Conservation (phyloP, 2,329 filamentous ascomycete species). For the Hyphodiscus sp. region DNA sequence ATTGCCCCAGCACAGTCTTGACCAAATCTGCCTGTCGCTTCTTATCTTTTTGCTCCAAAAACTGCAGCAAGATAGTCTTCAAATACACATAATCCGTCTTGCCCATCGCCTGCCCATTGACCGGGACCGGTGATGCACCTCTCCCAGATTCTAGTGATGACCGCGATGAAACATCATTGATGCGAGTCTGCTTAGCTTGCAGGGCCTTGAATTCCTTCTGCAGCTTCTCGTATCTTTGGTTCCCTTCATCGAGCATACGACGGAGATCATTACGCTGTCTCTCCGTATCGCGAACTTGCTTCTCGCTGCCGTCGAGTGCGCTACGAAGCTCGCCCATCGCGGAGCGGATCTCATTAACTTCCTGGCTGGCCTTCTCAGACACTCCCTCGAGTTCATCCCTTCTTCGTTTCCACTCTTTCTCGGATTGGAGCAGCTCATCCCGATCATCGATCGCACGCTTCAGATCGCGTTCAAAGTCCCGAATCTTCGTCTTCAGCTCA, state of each 20-base stretch:
- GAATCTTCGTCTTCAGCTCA: conserved; percentile 70
- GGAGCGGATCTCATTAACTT: conserved; percentile 67
- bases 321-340: conserved; percentile 74
- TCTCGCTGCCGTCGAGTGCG: conserved; percentile 81
- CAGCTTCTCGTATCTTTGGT: conserved; percentile 70
- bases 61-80: conserved; percentile 76
- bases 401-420: conserved; percentile 67
- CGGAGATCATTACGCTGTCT: conserved; percentile 73
- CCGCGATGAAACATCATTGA: conserved; percentile 27
- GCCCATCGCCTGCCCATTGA: conserved; percentile 17
- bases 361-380: conserved; percentile 61
- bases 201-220: conserved; percentile 56
- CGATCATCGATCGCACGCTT: conserved; percentile 66
- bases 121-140: conserved; percentile 9
- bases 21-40: conserved; percentile 70
- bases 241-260: conserved; percentile 70
- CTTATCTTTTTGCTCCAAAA: conserved; percentile 74
- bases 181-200: conserved; percentile 37
- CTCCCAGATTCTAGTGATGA: conserved; percentile 31
- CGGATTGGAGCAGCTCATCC: conserved; percentile 67
- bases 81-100: conserved; percentile 49
- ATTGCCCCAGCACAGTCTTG: conserved; percentile 62
- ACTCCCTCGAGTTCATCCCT: conserved; percentile 70
- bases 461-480: conserved; percentile 74
- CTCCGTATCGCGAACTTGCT: conserved; percentile 75